These are phyloP conservation scores for Creolimax fragrantissima DNA, from an alignment of 78 protist species.

Conservation along the genomic window DNA sequence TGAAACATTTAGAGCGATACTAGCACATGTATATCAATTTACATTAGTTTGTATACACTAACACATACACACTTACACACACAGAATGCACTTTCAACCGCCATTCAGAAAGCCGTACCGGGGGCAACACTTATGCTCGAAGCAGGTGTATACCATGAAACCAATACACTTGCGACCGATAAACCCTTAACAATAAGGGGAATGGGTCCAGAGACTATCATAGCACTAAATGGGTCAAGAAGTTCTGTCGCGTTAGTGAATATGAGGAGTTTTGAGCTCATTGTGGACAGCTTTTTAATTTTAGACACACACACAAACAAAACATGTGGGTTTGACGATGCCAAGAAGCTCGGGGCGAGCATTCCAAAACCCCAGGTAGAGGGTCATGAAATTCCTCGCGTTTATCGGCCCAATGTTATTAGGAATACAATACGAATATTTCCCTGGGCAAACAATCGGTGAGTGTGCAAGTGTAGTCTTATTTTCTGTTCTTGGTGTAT, in stretches of 20 bases:
- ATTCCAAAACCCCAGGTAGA: background rate
- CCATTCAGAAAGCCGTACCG: background rate
- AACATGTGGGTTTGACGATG: background rate
- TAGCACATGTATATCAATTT: too few species aligned
- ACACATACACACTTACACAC: background rate
- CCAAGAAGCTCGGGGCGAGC: background rate
- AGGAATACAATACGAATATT: background rate
- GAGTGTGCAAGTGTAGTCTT: background rate
- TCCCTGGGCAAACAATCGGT: background rate
- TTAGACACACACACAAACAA: background rate
- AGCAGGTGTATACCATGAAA: background rate
- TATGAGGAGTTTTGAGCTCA: background rate
- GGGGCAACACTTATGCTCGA: background rate
- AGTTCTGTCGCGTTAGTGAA: background rate
- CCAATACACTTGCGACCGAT: background rate
- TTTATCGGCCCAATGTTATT: background rate
- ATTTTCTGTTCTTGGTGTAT: too few species aligned
- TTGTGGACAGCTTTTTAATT: background rate
- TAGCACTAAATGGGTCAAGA: background rate
- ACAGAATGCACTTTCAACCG: background rate
- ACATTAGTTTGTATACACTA: background rate
- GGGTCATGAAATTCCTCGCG: background rate
- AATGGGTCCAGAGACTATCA: background rate
- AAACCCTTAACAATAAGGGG: background rate
- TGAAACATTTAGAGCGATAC: too few species aligned